These are phyloP conservation scores for Tuber brumale DNA, from an alignment of 495 filamentous ascomycete species.

Conservation along the genomic window DNA sequence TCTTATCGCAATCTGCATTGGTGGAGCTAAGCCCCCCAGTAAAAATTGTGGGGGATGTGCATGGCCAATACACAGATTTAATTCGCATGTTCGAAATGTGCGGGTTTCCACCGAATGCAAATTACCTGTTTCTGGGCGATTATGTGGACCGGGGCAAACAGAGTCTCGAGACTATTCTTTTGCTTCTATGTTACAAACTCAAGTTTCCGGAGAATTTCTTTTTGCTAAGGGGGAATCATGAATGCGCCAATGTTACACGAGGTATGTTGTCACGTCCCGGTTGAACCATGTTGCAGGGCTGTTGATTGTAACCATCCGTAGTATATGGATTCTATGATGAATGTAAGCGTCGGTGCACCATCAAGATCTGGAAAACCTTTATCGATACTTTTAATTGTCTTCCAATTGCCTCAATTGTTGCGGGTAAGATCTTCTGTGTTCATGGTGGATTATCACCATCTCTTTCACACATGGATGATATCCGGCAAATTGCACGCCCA, in stretches of 20 bases:
- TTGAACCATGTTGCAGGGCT: neutral
- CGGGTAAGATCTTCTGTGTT: conserved; percentile 98
- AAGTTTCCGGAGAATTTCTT: conserved; percentile 99
- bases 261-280: conserved; percentile 18
- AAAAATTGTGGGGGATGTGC: conserved; percentile 97
- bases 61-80: conserved; percentile 95
- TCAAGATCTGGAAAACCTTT: conserved; percentile 99
- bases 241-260: conserved; percentile 96
- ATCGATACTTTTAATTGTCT: conserved; percentile 96
- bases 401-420: conserved; percentile 92
- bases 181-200: conserved; percentile 95
- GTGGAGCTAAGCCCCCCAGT: conserved; percentile 92
- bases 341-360: conserved; percentile 93
- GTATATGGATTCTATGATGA: conserved; percentile 99
- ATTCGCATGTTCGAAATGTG: conserved; percentile 99
- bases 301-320: conserved; percentile 13
- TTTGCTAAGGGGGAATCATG: conserved; percentile 90
- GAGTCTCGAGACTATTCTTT: conserved; percentile 90
- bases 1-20: conserved; percentile 85
- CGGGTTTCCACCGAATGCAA: conserved; percentile 86
- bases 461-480: conserved; percentile 95
- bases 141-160: conserved; percentile 98
- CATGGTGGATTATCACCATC: conserved; percentile 92
- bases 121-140: conserved; percentile 94
- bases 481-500: conserved; percentile 87